These are phyloP conservation scores for Serendipita sp. DNA, from an alignment of 768 basidiomycete genomes.

Conservation along the genomic window DNA sequence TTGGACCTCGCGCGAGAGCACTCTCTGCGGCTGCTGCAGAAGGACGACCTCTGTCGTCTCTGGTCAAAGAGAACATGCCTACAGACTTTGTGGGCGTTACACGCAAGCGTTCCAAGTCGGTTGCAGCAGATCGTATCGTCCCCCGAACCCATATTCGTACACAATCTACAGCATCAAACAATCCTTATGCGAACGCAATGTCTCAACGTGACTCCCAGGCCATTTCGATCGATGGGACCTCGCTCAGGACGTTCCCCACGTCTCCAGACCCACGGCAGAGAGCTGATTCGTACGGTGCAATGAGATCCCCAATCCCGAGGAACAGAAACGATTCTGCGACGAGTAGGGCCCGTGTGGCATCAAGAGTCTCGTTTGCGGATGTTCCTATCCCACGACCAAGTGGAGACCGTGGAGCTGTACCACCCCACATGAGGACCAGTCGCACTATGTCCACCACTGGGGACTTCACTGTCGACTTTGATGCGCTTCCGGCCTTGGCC, in stretches of 20 bases:
- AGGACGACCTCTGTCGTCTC: not conserved
- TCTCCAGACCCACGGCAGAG: not conserved
- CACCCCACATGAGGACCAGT: not conserved
- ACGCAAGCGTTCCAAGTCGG: not conserved
- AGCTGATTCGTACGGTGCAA: not conserved
- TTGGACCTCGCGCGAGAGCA: not conserved
- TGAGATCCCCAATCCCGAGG: not conserved
- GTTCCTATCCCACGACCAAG: not conserved
- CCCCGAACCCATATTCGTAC: not conserved
- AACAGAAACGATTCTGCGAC: not conserved
- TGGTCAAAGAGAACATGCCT: not conserved
- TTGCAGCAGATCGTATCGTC: not conserved
- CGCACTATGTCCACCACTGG: not conserved
- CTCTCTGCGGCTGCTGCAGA: not conserved
- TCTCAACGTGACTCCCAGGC: not conserved
- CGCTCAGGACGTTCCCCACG: not conserved
- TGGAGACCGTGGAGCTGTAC: not conserved
- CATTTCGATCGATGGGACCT: not conserved
- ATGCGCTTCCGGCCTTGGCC: not conserved
- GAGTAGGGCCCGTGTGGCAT: not conserved
- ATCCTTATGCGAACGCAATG: not conserved
- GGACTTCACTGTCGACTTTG: too few relatives aligned
- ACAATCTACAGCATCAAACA: not conserved
- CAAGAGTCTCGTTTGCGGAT: not conserved
- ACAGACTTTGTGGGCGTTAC: not conserved